phyloP scores from a whole-genome alignment of 2,329 filamentous ascomycete genomes.

The Penicillium sp. region DNA sequence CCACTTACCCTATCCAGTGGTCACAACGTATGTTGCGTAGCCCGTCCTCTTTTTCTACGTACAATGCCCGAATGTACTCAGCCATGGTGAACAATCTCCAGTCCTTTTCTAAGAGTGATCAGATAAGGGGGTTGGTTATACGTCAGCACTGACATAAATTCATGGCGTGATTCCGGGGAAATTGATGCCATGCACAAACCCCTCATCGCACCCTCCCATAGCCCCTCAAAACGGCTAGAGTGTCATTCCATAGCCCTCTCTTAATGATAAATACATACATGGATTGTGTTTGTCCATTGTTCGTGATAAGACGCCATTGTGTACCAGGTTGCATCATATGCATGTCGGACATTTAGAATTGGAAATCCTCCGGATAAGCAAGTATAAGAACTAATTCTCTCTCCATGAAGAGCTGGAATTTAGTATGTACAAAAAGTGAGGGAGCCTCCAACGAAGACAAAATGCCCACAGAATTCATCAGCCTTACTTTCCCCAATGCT shows the following conservation, averaged over 20 bases:
- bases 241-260: not conserved
- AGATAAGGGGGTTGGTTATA: not conserved
- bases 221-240: not conserved
- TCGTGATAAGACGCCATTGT: conserved; percentile 9
- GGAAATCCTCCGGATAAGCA: not conserved
- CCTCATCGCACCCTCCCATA: not conserved
- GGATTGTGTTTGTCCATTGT: not conserved
- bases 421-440: not conserved
- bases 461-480: conserved; percentile 57
- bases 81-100: no score
- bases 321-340: conserved; percentile 2
- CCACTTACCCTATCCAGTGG: no score
- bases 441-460: not conserved
- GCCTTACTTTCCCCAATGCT: conserved; percentile 57
- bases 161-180: conserved; percentile 2
- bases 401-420: not conserved
- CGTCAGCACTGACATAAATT: not conserved
- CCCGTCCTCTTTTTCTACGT: no score
- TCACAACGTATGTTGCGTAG: no score
- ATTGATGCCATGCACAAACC: conserved; percentile 2
- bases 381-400: not conserved
- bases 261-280: not conserved
- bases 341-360: not conserved
- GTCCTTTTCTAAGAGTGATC: not conserved
- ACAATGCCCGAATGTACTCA: no score